Conservation (phyloP, 495 filamentous ascomycete species). For the Penicillium desertorum region DNA sequence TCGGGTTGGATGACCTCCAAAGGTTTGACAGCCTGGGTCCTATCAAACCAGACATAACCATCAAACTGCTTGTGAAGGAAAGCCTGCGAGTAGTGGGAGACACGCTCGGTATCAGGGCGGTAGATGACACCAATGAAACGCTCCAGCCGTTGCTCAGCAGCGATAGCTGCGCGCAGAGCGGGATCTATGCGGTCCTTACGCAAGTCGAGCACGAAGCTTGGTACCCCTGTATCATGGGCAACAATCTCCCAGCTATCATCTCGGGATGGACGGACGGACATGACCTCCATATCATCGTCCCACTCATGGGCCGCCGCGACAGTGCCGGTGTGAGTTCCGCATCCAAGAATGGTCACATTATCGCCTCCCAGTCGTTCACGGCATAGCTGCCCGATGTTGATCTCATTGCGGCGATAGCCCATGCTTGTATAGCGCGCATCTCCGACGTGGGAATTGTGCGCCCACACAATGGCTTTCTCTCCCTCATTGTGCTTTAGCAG, state of each 20-base stretch:
- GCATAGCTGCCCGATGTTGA: constrained; percentile 58
- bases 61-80: constrained; percentile 57
- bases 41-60: constrained; percentile 58
- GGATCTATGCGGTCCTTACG: constrained; percentile 38
- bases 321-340: constrained; percentile 54
- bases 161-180: constrained; percentile 41
- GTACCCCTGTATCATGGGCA: constrained; percentile 45
- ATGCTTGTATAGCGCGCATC: constrained; percentile 58
- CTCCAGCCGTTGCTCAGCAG: constrained; percentile 43
- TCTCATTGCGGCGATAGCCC: constrained; percentile 49
- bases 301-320: constrained; percentile 57
- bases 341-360: constrained; percentile 53
- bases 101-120: constrained; percentile 51
- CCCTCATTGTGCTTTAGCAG: constrained; percentile 44
- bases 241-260: constrained; percentile 48
- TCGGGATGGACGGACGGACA: constrained; percentile 45
- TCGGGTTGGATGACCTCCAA: constrained; percentile 54
- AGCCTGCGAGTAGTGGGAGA: constrained; percentile 56
- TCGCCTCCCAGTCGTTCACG: constrained; percentile 48
- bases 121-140: constrained; percentile 64
- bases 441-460: constrained; percentile 61
- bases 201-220: constrained; percentile 52
- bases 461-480: constrained; percentile 58
- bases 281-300: constrained; percentile 58
- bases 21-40: constrained; percentile 49